These are phyloP conservation scores for Pythium sp. DNA, from an alignment of 352 stramenopile genomes.

Conservation along the genomic window DNA sequence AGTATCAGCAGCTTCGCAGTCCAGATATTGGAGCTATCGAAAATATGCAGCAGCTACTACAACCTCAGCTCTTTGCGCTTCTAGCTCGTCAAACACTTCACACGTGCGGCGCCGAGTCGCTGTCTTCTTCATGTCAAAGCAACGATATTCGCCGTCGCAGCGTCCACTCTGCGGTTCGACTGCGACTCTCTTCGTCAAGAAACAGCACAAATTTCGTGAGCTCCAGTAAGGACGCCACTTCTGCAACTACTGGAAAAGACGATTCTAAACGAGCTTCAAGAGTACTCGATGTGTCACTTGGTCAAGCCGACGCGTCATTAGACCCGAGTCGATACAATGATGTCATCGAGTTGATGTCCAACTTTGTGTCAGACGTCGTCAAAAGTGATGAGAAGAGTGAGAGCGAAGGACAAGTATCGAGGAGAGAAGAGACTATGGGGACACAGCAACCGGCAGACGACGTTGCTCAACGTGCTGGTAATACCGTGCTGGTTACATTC, in stretches of 20 bases:
- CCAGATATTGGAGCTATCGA: slow-evolving; percentile 33
- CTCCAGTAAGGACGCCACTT: neutral
- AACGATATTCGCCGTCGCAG: slow-evolving; percentile 43
- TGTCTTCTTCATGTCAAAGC: slow-evolving; percentile 17
- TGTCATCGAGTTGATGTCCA: slow-evolving; percentile 12
- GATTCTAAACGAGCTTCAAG: neutral
- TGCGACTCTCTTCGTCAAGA: slow-evolving; percentile 22
- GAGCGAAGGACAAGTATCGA: neutral
- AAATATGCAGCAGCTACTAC: slow-evolving; percentile 42
- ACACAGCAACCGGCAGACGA: neutral
- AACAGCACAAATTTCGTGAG: neutral
- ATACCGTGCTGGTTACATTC: slow-evolving; percentile 29
- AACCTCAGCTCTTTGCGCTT: slow-evolving; percentile 37
- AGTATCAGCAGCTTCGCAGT: slow-evolving; percentile 42
- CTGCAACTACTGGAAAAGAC: neutral
- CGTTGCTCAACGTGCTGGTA: neutral
- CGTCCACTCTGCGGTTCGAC: slow-evolving; percentile 59
- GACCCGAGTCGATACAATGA: slow-evolving; percentile 10
- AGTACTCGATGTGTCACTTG: slow-evolving; percentile 18
- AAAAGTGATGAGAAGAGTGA: slow-evolving; percentile 1
- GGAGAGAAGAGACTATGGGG: neutral
- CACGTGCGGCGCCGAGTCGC: slow-evolving; percentile 32
- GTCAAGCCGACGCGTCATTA: slow-evolving; percentile 13
- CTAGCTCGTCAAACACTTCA: slow-evolving; percentile 36
- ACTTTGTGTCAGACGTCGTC: slow-evolving; percentile 14